phyloP scores from a whole-genome alignment of 768 basidiomycete species.

The Termitomyces sp. region DNA sequence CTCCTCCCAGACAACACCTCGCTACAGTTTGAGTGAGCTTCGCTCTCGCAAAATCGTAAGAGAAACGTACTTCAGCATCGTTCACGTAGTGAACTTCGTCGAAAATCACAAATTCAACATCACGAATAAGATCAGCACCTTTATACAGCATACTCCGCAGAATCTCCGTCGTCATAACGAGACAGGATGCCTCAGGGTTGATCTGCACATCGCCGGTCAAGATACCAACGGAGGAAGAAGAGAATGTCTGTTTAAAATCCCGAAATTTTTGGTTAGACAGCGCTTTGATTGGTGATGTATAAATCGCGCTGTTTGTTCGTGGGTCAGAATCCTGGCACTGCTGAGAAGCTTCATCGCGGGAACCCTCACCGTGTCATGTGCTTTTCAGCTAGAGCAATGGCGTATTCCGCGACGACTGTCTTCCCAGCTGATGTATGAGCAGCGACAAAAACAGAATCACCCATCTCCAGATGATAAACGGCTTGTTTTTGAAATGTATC shows the following conservation, averaged over 20 bases:
- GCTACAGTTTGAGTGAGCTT: constrained; percentile 40
- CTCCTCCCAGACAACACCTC: constrained; percentile 99
- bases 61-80: constrained; percentile 80
- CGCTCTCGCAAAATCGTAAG: not conserved
- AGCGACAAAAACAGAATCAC: constrained; percentile 98
- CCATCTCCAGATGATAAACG: constrained; percentile 95
- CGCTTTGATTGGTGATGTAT: constrained; percentile 98
- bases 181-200: constrained; percentile 94
- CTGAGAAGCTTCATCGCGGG: constrained; percentile 10
- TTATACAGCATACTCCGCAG: constrained; percentile 98
- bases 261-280: constrained; percentile 98
- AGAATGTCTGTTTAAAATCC: constrained; percentile 97
- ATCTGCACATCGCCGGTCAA: constrained; percentile 99
- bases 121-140: constrained; percentile 96
- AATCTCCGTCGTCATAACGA: constrained; percentile 99
- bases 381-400: constrained; percentile 92
- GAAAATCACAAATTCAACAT: constrained; percentile 99
- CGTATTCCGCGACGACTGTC: constrained; percentile 98
- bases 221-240: constrained; percentile 88
- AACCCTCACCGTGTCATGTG: constrained; percentile 91
- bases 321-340: constrained; percentile 5
- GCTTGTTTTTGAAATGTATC: constrained; percentile 99
- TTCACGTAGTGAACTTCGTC: constrained; percentile 99
- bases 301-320: constrained; percentile 74
- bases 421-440: constrained; percentile 99